Percentiles rank a stretch among this genome's conserved stretches.
phyloP scores from a whole-genome alignment of 768 basidiomycete species.

The Pleurotus djamor region DNA sequence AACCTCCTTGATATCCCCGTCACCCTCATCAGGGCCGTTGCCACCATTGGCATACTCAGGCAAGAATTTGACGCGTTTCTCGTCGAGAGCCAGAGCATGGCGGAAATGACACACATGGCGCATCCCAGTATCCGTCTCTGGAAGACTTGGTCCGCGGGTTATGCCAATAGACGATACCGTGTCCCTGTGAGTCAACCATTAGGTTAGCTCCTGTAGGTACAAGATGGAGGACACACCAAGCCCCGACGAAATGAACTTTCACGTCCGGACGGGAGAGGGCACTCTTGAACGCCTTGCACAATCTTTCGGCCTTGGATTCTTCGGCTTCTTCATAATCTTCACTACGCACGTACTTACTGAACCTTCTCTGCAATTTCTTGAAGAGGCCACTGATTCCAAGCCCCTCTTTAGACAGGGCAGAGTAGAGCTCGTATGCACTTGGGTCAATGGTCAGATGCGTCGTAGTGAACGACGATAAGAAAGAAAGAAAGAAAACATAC shows the following conservation, averaged over 20 bases:
- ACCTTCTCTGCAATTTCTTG: not conserved
- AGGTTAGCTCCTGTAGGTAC: not conserved
- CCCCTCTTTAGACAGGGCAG: not conserved
- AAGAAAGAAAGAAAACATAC: slow-evolving; percentile 13
- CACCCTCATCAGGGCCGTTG: slow-evolving; percentile 7
- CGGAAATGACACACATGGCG: slow-evolving; percentile 38
- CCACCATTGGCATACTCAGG: slow-evolving; percentile 31
- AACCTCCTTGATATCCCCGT: slow-evolving; percentile 23
- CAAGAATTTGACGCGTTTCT: slow-evolving; percentile 42
- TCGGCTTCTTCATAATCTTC: slow-evolving; percentile 1
- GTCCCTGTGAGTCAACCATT: slow-evolving; percentile 27
- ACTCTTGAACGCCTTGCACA: slow-evolving; percentile 15
- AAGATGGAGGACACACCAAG: slow-evolving; percentile 26
- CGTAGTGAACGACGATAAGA: not conserved
- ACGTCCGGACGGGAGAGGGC: slow-evolving; percentile 21
- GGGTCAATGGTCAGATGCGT: not conserved
- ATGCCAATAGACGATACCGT: slow-evolving; percentile 45
- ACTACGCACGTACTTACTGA: not conserved
- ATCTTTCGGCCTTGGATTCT: not conserved
- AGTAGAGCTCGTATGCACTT: slow-evolving; percentile 37
- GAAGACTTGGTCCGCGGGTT: slow-evolving; percentile 23
- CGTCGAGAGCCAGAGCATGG: slow-evolving; percentile 46
- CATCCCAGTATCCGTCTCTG: slow-evolving; percentile 22
- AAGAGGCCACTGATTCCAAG: no score
- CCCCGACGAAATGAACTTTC: slow-evolving; percentile 41